Evolutionary conservation across 2,329 filamentous ascomycete genomes (phyloP).

Genomic region (Geoglossum cookeanum): DNA sequence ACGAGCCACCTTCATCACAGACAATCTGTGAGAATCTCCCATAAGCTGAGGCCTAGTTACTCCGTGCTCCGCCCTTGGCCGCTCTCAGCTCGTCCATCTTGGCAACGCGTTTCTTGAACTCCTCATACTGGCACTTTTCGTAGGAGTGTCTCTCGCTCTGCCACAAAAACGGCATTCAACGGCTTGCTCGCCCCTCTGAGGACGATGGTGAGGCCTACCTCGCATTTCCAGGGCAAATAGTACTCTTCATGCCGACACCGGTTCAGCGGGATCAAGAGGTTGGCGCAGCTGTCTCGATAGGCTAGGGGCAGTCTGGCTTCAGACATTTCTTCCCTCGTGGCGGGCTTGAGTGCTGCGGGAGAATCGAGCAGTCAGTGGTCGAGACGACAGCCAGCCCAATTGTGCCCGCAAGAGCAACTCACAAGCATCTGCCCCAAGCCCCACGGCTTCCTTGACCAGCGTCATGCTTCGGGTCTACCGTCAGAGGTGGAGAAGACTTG

Average conservation of each 20-base stretch:
- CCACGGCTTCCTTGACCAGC: slow-evolving; percentile 29
- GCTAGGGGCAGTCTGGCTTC: slow-evolving; percentile 70
- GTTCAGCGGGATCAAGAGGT: slow-evolving; percentile 89
- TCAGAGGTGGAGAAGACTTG: neutral
- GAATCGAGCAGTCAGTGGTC: slow-evolving; percentile 13
- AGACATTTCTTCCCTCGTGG: slow-evolving; percentile 83
- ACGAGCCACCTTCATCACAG: neutral
- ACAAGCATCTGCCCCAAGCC: slow-evolving; percentile 20
- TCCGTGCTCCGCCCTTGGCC: slow-evolving; percentile 65
- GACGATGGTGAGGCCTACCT: slow-evolving; percentile 39
- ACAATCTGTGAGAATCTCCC: neutral
- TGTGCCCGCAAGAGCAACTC: neutral
- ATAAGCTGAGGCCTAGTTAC: slow-evolving; percentile 41
- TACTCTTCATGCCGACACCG: slow-evolving; percentile 80
- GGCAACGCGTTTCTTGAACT: slow-evolving; percentile 94
- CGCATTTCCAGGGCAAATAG: slow-evolving; percentile 95
- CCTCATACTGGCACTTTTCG: slow-evolving; percentile 97
- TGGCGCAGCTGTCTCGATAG: slow-evolving; percentile 90
- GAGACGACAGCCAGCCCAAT: neutral
- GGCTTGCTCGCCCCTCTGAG: neutral
- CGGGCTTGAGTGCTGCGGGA: slow-evolving; percentile 18
- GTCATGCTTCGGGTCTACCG: slow-evolving; percentile 20
- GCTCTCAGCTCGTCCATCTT: slow-evolving; percentile 96
- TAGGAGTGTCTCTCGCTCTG: slow-evolving; percentile 94
- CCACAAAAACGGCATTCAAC: slow-evolving; percentile 4